These are phyloP conservation scores for Diaporthe longicolla DNA, from an alignment of 2,329 filamentous ascomycete genomes.

Conservation along the genomic window DNA sequence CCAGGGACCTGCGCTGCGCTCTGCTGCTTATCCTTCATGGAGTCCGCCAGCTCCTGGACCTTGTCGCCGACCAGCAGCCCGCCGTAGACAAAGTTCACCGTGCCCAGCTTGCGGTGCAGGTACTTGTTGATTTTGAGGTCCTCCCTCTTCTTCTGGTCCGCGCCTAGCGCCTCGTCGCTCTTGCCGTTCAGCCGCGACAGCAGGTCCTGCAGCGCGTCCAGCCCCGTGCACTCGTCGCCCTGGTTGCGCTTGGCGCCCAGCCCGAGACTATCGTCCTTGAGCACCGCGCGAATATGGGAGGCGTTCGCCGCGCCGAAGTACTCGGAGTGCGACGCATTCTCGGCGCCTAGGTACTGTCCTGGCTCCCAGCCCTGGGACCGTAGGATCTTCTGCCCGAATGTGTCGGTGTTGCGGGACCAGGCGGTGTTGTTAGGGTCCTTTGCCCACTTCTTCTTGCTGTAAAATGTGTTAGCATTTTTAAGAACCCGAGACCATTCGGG, in stretches of 20 bases:
- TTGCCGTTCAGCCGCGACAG: slow-evolving; percentile 92
- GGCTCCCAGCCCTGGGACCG: slow-evolving; percentile 91
- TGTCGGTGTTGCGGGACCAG: slow-evolving; percentile 86
- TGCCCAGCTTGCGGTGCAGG: slow-evolving; percentile 81
- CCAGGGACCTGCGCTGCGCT: slow-evolving; percentile 43
- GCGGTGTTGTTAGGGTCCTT: slow-evolving; percentile 95
- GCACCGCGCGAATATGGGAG: slow-evolving; percentile 84
- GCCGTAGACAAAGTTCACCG: slow-evolving; percentile 89
- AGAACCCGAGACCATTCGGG: too few relatives aligned
- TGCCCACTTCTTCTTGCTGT: slow-evolving; percentile 76
- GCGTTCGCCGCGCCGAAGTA: slow-evolving; percentile 85
- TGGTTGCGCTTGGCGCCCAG: slow-evolving; percentile 85
- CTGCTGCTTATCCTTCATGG: slow-evolving; percentile 47
- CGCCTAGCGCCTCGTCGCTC: slow-evolving; percentile 78
- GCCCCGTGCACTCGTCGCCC: slow-evolving; percentile 84
- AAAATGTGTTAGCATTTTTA: slow-evolving; percentile 28
- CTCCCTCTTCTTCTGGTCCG: slow-evolving; percentile 77
- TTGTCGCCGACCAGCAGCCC: slow-evolving; percentile 76
- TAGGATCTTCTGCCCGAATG: slow-evolving; percentile 92
- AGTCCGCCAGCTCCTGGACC: slow-evolving; percentile 61
- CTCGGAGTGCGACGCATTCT: slow-evolving; percentile 80
- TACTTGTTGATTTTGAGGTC: slow-evolving; percentile 81
- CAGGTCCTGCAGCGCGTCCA: slow-evolving; percentile 88
- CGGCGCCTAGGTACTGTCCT: slow-evolving; percentile 84
- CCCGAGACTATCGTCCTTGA: slow-evolving; percentile 94